Evolutionary conservation across 169 alveolate genomes (phyloP).

Genomic region (Ichthyophthirius multifiliis): DNA sequence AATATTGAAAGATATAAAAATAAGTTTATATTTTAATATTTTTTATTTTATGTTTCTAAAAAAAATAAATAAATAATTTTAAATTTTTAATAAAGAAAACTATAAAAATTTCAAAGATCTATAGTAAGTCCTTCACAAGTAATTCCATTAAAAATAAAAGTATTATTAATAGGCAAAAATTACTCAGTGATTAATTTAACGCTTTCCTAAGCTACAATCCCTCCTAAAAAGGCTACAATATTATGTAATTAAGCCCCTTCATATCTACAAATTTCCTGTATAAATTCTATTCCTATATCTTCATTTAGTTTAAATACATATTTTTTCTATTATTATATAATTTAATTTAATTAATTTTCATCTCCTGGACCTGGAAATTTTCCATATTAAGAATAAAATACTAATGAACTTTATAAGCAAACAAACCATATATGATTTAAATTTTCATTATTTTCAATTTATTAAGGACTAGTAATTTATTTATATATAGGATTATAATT

Average conservation of each 20-base stretch:
- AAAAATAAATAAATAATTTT: too few relatives aligned
- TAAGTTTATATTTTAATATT: too few relatives aligned
- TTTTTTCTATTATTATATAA: conserved; percentile 23
- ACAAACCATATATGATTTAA: conserved; percentile 61
- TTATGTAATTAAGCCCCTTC: conserved; percentile 75
- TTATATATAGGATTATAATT: conserved; percentile 23
- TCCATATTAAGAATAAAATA: conserved; percentile 40
- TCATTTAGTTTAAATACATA: conserved; percentile 5
- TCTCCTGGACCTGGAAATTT: conserved; percentile 63
- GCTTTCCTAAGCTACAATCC: conserved; percentile 88
- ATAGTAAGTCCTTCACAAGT: conserved; percentile 48
- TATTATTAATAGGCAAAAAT: conserved; percentile 83
- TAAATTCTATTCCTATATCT: conserved; percentile 34
- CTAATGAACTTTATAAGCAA: conserved; percentile 68
- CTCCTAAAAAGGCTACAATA: conserved; percentile 83
- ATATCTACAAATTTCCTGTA: conserved; percentile 70
- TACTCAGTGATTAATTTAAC: conserved; percentile 83
- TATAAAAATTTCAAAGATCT: conserved; percentile 52
- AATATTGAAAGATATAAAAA: too few relatives aligned
- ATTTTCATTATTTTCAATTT: conserved; percentile 35
- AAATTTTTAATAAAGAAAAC: too few relatives aligned
- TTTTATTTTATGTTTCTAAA: too few relatives aligned
- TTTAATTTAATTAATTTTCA: conserved; percentile 42
- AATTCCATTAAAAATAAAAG: conserved; percentile 82
- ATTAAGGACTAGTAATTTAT: conserved; percentile 30